Conservation (phyloP, 1,284 basidiomycete genomes). For the Cutaneotrichosporon arboriforme region DNA sequence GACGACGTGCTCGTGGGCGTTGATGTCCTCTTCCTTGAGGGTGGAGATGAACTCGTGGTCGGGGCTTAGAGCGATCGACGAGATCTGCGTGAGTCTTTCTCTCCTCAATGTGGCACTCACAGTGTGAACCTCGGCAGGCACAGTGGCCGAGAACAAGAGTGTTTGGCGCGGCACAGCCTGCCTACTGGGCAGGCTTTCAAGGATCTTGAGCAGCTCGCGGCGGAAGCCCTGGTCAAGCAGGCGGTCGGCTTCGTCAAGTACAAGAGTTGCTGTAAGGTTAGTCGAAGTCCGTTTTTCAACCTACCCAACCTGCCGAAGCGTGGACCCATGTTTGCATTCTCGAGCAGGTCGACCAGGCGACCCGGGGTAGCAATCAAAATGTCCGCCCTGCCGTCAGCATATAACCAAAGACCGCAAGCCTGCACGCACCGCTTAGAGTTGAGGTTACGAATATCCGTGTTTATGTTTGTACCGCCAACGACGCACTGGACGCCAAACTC, state of each 20-base stretch:
- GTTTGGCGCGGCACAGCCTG: conserved; percentile 41
- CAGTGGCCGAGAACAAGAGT: conserved; percentile 52
- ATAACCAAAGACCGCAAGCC: background rate
- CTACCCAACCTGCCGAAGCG: conserved; percentile 33
- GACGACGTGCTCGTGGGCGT: conserved; percentile 62
- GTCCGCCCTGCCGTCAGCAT: conserved; percentile 32
- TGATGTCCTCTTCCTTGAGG: conserved; percentile 57
- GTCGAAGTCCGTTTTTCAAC: background rate
- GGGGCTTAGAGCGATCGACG: conserved; percentile 50
- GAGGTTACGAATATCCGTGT: conserved; percentile 44
- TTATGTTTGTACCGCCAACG: conserved; percentile 51
- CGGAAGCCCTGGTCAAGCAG: conserved; percentile 48
- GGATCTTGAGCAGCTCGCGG: conserved; percentile 37
- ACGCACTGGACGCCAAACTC: conserved; percentile 43
- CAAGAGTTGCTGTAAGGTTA: conserved; percentile 34
- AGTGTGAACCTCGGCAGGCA: conserved; percentile 46
- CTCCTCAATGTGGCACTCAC: too few relatives aligned
- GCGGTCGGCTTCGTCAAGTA: conserved; percentile 53
- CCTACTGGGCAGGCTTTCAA: conserved; percentile 41
- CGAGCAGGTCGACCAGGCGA: conserved; percentile 50
- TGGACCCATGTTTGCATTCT: conserved; percentile 40
- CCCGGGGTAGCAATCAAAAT: conserved; percentile 53
- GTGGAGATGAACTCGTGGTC: conserved; percentile 61
- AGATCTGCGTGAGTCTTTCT: too few relatives aligned
- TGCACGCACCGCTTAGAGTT: conserved; percentile 30